Evolutionary conservation across 2,329 filamentous ascomycete species (phyloP).

Genomic region (Paramyrothecium roridum): DNA sequence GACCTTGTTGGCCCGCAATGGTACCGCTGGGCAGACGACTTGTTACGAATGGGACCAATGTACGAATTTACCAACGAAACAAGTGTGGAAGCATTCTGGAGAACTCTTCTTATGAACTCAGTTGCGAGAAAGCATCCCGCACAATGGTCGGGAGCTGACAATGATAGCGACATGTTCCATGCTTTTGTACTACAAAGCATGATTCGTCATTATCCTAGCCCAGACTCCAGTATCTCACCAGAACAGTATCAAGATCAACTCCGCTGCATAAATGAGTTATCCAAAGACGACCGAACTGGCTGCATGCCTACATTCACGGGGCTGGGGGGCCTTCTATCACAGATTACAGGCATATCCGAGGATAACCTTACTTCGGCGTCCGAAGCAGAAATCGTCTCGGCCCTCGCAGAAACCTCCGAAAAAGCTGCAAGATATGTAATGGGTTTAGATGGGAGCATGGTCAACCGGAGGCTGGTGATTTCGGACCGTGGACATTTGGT

Average conservation of each 20-base stretch:
- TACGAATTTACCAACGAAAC: constrained; percentile 7
- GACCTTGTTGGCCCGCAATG: neutral
- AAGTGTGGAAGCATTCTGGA: constrained; percentile 11
- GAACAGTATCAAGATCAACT: neutral
- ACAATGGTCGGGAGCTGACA: neutral
- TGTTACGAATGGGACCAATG: constrained; percentile 4
- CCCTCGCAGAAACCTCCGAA: neutral
- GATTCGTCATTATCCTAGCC: neutral
- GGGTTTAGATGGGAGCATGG: constrained; percentile 2
- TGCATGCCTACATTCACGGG: neutral
- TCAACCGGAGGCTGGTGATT: constrained; percentile 2
- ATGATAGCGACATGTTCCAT: neutral
- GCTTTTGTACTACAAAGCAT: constrained; percentile 1
- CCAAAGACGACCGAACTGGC: neutral
- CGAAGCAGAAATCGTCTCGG: neutral
- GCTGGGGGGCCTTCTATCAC: neutral
- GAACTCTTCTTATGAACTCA: constrained; percentile 8
- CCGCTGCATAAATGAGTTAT: neutral
- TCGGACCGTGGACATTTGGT: neutral
- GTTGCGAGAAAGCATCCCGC: constrained; percentile 6
- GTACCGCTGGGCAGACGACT: constrained; percentile 7
- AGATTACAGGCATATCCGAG: neutral
- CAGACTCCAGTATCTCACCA: neutral
- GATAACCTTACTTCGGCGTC: neutral
- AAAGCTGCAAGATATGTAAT: neutral